phyloP scores from a whole-genome alignment of 2,329 filamentous ascomycete species.

The Fusarium verticillioides region DNA sequence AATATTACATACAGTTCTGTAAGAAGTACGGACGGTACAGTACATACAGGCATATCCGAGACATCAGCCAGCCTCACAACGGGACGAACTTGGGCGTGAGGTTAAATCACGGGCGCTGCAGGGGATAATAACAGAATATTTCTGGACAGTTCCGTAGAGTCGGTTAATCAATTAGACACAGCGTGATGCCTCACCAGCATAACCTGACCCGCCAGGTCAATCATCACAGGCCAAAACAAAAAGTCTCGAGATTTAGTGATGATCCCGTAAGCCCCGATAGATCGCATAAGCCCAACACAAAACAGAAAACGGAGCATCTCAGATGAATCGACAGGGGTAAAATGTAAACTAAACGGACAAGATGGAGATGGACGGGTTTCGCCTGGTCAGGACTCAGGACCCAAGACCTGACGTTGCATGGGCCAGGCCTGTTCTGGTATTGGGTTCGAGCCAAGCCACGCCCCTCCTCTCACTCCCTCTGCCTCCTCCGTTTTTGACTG shows the following conservation, averaged over 20 bases:
- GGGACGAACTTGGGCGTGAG: conserved; percentile 9
- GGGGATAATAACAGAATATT: neutral
- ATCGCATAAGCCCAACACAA: conserved; percentile 27
- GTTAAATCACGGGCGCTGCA: conserved; percentile 20
- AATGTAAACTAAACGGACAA: conserved; percentile 23
- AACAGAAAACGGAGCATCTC: conserved; percentile 27
- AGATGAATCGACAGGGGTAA: conserved; percentile 20
- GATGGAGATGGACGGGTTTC: conserved; percentile 33
- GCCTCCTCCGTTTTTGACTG: conserved; percentile 11
- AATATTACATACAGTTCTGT: conserved; percentile 15
- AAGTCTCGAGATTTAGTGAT: neutral
- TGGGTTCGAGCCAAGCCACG: conserved; percentile 5
- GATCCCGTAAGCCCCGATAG: conserved; percentile 23
- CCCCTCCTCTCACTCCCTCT: neutral
- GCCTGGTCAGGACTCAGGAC: conserved; percentile 17
- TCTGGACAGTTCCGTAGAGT: neutral
- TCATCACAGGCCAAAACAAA: conserved; percentile 17
- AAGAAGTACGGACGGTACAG: neutral
- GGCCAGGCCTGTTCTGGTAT: conserved; percentile 7
- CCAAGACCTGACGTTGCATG: conserved; percentile 40
- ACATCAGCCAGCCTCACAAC: conserved; percentile 31
- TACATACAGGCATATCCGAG: conserved; percentile 32
- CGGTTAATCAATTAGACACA: conserved; percentile 16
- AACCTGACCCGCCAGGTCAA: neutral
- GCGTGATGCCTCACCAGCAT: neutral